These are phyloP conservation scores for Cicer judaicum DNA, from an alignment of 306 rosid genomes.

Conservation along the genomic window DNA sequence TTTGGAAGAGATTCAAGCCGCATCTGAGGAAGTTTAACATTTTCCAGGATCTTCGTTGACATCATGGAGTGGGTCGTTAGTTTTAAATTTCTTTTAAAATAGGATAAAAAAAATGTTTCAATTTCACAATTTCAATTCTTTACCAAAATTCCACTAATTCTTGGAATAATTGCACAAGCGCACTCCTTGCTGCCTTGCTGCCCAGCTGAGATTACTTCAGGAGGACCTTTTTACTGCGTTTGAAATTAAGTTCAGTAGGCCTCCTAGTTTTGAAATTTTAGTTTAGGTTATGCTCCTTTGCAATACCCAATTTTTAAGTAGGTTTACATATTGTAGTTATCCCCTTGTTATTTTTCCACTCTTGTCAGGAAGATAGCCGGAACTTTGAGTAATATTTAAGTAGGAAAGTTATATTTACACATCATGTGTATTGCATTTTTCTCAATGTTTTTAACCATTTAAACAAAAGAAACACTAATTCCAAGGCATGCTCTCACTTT, in stretches of 20 bases:
- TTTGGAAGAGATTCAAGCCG: conserved; percentile 93
- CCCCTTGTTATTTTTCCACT: background rate
- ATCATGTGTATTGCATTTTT: background rate
- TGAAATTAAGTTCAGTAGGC: conserved; percentile 9
- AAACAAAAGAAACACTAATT: background rate
- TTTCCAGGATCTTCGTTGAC: conserved; percentile 11
- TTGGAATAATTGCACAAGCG: conserved; percentile 26
- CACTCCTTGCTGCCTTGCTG: background rate
- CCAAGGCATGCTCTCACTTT: background rate
- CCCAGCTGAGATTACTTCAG: background rate
- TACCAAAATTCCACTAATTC: conserved; percentile 17
- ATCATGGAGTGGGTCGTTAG: background rate
- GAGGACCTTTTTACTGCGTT: background rate
- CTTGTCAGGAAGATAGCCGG: conserved; percentile 11
- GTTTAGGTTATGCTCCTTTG: conserved; percentile 16
- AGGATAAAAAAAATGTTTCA: background rate
- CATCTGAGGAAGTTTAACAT: conserved; percentile 43
- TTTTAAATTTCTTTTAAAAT: conserved; percentile 18
- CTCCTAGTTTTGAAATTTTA: conserved; percentile 36
- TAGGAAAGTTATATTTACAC: background rate
- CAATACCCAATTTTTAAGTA: background rate
- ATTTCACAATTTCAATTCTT: background rate
- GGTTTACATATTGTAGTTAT: background rate
- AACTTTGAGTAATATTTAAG: background rate
- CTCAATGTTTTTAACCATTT: background rate